These are phyloP conservation scores for Datisca glomerata DNA, from an alignment of 306 rosid species.

Conservation along the genomic window DNA sequence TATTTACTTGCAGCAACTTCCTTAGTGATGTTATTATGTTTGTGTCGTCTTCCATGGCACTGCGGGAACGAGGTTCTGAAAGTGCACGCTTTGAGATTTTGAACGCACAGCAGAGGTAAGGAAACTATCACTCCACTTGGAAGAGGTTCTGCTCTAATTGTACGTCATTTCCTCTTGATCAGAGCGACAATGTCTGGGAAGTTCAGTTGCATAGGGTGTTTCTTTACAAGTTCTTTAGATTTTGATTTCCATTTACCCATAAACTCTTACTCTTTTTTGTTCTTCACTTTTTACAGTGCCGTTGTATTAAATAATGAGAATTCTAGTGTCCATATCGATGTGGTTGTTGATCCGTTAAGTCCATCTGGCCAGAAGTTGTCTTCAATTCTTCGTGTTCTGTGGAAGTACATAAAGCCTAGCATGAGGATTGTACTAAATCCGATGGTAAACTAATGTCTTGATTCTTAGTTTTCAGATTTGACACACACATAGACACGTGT, in stretches of 20 bases:
- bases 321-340: conserved; percentile 83
- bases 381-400: conserved; percentile 67
- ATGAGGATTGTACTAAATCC: conserved; percentile 96
- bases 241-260: conserved; percentile 9
- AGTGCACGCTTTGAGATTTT: conserved; percentile 80
- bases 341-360: conserved; percentile 89
- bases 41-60: conserved; percentile 81
- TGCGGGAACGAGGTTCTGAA: conserved; percentile 72
- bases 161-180: background rate
- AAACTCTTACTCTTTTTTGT: conserved; percentile 10
- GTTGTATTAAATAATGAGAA: conserved; percentile 52
- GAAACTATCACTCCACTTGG: too few species aligned
- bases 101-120: conserved; percentile 62
- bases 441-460: conserved; percentile 48
- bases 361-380: conserved; percentile 84
- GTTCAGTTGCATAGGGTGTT: background rate
- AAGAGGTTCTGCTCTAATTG: conserved; percentile 3
- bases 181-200: too few species aligned
- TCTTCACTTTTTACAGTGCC: conserved; percentile 58
- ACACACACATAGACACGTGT: too few species aligned
- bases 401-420: conserved; percentile 82
- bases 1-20: conserved; percentile 58
- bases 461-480: too few species aligned
- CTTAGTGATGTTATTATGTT: conserved; percentile 73
- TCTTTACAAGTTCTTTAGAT: too few species aligned